Evolutionary conservation across 768 basidiomycete species (phyloP), one percentile per base, ranked within the genome.

Genomic region (Rhodosporidiobolus sp.): DNA sequence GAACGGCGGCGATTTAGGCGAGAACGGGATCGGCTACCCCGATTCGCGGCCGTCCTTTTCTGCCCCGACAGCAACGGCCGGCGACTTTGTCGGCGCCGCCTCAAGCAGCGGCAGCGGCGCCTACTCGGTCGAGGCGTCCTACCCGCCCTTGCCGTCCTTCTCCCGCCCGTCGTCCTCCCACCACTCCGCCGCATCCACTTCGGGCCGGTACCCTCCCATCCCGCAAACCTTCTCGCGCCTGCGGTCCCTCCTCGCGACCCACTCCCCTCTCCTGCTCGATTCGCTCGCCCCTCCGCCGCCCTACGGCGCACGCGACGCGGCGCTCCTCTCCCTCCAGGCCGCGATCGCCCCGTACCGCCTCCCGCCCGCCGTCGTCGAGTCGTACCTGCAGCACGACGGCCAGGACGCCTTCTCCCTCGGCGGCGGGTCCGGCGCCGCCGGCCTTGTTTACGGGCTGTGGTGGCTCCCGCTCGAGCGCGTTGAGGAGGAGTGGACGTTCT

Each of bases 371-470:
- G 87, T 99, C n/a, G 87, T 93, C 32, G 96, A 99, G 75, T 92
- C 91, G 1, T 95, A 95, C 83, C 84, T 89, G 57, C 84, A 85
- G 68, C 89, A 89, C 67, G 93, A 99, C 78, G 96, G 96, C 4
- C 96, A 99, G 79, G 96, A 98, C 80, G 87, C 91, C 28, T 90
- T 93, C 81, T 30, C 46, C n/a, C 30, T 61, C 28, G 93, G 91
- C 78, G 86, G 90, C 16, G 38, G 8, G 38, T 43, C 38, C 8
- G 7, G 8, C 14, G 7, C 38, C 38, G 90, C 92, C 69, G 96
- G 96, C 46, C 85, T 99, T 43, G 92, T 99, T 81, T 97, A 93
- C 78, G 96, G 96, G n/a, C 83, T 99, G 28, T 89, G 88, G n/a
- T 85, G 96, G 49, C 83, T 99, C 28, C 91, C 93, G 20, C 84